Base-by-base conservation (phyloP, 345 rosid species). In the Sisymbrium altissimum region DNA sequence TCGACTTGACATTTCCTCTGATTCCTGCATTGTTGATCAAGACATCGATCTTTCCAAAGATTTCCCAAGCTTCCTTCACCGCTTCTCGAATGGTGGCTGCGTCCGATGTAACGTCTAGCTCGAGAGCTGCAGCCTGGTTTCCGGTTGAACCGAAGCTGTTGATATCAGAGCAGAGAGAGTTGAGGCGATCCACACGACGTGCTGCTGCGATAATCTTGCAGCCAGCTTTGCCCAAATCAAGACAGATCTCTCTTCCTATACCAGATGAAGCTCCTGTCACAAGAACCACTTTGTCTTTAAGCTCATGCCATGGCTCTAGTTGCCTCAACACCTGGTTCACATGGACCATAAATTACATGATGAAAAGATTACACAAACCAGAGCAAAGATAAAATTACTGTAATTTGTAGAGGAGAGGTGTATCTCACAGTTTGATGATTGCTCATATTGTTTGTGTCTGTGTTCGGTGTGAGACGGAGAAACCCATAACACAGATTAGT, bases 41-140 rank as follows among this genome's bases (percentile, higher is more conserved):
- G 0, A 77, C 84, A 39, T 89, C 89, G 56, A 89, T 87, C 21
- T 72, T 82, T 17, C 92, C 90, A 63, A 85, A 89, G 23, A 89
- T 78, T 3, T 79, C 76, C 92, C 92, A 89, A 54, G 86, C 88
- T 13, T 25, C 63, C 71, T 81, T 68, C 30, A 85, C 81, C 29
- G 82, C 68, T n/a, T 40, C 46, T 40, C 77, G 82, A 41, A 86
- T 81, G 30, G 85, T 38, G 43, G 77, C 44, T 7, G 83, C 87
- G 15, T 81, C 83, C 4, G 83, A 81, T 30, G 74, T 15, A 23
- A 87, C 60, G 68, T 89, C 90, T 0, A 89, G 83, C 82, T 85
- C 88, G 53, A 73, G 59, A 25, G 69, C 27, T 21, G 17, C 13
- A 9, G 66, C 71, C 33, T 7, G 74, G 25, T 29, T 19, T 33